Evolutionary conservation across 331 rosid species (phyloP).

Genomic region (Cydonia oblonga): DNA sequence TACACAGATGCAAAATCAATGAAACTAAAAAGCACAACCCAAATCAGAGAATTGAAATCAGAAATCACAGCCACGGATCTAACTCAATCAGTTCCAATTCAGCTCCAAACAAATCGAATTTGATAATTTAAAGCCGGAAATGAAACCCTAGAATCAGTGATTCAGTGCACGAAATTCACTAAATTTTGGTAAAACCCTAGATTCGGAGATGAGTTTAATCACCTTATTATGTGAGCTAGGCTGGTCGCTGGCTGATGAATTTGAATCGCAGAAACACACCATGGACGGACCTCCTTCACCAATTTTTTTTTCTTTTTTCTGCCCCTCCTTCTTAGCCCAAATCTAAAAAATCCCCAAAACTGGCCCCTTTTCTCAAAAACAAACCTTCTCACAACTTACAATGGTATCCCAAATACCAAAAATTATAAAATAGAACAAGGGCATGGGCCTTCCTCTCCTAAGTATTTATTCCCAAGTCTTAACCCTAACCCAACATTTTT

Average conservation of each 20-base stretch:
- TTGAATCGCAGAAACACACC: slow-evolving; percentile 28
- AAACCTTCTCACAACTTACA: slow-evolving; percentile 5
- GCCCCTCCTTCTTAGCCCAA: slow-evolving; percentile 24
- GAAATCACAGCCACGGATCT: slow-evolving; percentile 1
- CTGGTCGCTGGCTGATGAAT: slow-evolving; percentile 13
- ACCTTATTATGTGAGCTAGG: slow-evolving; percentile 1
- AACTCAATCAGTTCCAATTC: background rate
- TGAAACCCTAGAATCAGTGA: slow-evolving; percentile 10
- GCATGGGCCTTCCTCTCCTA: slow-evolving; percentile 11
- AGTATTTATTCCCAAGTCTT: too few relatives aligned
- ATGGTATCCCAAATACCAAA: background rate
- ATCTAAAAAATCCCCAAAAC: slow-evolving; percentile 21
- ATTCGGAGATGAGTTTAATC: background rate
- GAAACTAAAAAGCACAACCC: background rate
- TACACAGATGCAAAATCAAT: background rate
- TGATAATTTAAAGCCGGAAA: background rate
- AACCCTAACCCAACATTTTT: background rate
- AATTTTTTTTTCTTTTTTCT: slow-evolving; percentile 6
- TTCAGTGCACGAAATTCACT: background rate
- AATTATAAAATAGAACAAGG: background rate
- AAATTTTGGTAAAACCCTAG: background rate
- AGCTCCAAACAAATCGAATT: background rate
- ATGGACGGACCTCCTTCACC: slow-evolving; percentile 25
- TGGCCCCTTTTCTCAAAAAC: slow-evolving; percentile 13
- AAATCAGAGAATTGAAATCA: background rate